Evolutionary conservation across 192 early-diverging fungal genomes (phyloP).

Genomic region (Kappamyces sp.): DNA sequence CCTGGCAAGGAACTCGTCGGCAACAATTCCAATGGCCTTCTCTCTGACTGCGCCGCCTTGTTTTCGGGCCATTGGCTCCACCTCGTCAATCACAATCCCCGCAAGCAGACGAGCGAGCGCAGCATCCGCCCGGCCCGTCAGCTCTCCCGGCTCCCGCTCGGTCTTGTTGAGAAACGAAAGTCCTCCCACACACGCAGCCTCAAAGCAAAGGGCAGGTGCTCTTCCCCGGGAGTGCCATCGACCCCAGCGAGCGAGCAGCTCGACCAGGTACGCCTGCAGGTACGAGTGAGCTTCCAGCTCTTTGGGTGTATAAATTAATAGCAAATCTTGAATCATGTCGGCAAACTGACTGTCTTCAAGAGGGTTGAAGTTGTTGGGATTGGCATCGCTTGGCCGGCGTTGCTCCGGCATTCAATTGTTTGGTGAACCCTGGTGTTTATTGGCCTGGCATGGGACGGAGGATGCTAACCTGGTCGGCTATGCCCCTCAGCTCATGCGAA

Average conservation of each 20-base stretch:
- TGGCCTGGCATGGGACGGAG: too few species aligned
- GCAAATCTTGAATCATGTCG: slow-evolving; percentile 20
- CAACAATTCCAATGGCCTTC: slow-evolving; percentile 28
- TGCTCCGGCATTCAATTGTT: too few species aligned
- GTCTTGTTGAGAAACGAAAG: slow-evolving; percentile 19
- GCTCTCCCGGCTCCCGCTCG: slow-evolving; percentile 16
- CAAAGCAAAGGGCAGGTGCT: slow-evolving; percentile 33
- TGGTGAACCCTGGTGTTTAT: too few species aligned
- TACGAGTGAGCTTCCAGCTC: slow-evolving; percentile 26
- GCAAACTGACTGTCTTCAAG: slow-evolving; percentile 17
- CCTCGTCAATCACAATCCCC: slow-evolving; percentile 28
- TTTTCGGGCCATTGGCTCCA: slow-evolving; percentile 28
- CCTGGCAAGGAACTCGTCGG: slow-evolving; percentile 30
- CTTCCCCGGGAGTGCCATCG: slow-evolving; percentile 27
- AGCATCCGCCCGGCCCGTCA: slow-evolving; percentile 25
- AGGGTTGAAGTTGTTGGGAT: too few species aligned
- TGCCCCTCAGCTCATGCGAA: slow-evolving; percentile 30
- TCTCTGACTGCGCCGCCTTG: slow-evolving; percentile 28
- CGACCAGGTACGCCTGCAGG: slow-evolving; percentile 22
- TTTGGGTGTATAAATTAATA: slow-evolving; percentile 11
- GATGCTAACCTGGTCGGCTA: too few species aligned
- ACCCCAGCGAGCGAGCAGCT: slow-evolving; percentile 30
- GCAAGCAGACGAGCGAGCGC: slow-evolving; percentile 26
- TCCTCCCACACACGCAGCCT: slow-evolving; percentile 29
- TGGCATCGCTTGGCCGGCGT: too few species aligned